A percentile compares a stretch with the other conserved stretches of the same genome.
Conservation (phyloP, 805 yeast species). For the Gaillardinia entomophila region DNA sequence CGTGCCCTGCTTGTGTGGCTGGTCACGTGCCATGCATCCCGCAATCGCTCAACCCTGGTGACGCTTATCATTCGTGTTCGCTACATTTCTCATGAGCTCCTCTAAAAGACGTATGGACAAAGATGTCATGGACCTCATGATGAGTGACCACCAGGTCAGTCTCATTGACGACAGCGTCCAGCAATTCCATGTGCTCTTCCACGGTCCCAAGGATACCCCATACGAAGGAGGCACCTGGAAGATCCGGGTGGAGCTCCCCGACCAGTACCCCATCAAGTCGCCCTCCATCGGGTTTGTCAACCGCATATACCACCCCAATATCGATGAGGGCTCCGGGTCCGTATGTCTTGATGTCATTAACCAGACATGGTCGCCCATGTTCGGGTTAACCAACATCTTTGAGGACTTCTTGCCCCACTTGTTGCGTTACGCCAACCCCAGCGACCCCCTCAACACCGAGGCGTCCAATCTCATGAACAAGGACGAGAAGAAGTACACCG, state of each 20-base stretch:
- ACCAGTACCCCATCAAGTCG: constrained; percentile 90
- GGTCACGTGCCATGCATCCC: no score
- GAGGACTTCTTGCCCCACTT: constrained; percentile 92
- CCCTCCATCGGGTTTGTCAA: constrained; percentile 94
- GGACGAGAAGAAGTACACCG: constrained; percentile 61
- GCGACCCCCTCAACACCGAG: constrained; percentile 88
- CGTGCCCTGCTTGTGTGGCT: no score
- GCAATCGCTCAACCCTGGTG: no score
- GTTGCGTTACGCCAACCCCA: constrained; percentile 85
- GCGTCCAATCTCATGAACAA: constrained; percentile 76
- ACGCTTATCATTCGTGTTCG: not conserved
- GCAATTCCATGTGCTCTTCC: constrained; percentile 78
- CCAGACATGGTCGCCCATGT: constrained; percentile 98
- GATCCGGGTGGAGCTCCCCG: constrained; percentile 88
- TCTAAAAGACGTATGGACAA: constrained; percentile 82
- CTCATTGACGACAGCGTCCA: constrained; percentile 73
- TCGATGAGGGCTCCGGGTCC: constrained; percentile 84
- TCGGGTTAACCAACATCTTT: constrained; percentile 83
- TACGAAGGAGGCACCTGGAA: constrained; percentile 90
- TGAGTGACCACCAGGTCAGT: constrained; percentile 88
- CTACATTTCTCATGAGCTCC: constrained; percentile 37
- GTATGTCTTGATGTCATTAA: constrained; percentile 95
- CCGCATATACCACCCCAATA: constrained; percentile 91
- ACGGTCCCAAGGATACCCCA: constrained; percentile 79
- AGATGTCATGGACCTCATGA: constrained; percentile 93